These are phyloP conservation scores for Anacardium occidentale DNA, from an alignment of 345 rosid genomes.

Conservation along the genomic window DNA sequence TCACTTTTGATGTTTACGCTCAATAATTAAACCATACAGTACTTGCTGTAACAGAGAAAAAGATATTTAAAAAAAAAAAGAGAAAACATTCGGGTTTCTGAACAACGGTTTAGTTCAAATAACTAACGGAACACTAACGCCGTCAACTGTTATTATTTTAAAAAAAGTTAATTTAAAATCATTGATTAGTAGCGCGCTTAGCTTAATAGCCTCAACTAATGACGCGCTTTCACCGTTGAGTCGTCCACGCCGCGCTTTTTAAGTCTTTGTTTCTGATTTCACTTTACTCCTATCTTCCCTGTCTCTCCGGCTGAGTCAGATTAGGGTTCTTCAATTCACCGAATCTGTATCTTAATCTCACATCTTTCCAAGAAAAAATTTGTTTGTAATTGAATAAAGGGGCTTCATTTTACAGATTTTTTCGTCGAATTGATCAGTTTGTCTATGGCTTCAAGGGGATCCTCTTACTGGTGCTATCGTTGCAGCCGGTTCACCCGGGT, in stretches of 20 bases:
- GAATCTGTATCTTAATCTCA: not conserved
- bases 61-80: too few species aligned
- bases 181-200: constrained; percentile 17
- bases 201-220: not conserved
- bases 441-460: constrained; percentile 35
- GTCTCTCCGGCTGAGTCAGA: not conserved
- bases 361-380: not conserved
- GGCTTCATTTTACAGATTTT: too few species aligned
- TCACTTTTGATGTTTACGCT: too few species aligned
- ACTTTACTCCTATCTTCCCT: not conserved
- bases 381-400: too few species aligned
- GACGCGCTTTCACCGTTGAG: constrained; percentile 27
- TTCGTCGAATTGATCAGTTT: not conserved
- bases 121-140: too few species aligned
- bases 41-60: too few species aligned
- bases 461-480: constrained; percentile 62
- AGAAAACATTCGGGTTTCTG: too few species aligned
- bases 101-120: too few species aligned
- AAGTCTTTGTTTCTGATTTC: not conserved
- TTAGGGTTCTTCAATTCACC: constrained; percentile 27
- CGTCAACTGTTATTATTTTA: too few species aligned
- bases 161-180: not conserved
- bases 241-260: constrained; percentile 11
- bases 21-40: too few species aligned
- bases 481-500: constrained; percentile 42